These are phyloP conservation scores for Saccharomyces hybrid DNA, from an alignment of 1,139 yeast genomes.

Conservation along the genomic window DNA sequence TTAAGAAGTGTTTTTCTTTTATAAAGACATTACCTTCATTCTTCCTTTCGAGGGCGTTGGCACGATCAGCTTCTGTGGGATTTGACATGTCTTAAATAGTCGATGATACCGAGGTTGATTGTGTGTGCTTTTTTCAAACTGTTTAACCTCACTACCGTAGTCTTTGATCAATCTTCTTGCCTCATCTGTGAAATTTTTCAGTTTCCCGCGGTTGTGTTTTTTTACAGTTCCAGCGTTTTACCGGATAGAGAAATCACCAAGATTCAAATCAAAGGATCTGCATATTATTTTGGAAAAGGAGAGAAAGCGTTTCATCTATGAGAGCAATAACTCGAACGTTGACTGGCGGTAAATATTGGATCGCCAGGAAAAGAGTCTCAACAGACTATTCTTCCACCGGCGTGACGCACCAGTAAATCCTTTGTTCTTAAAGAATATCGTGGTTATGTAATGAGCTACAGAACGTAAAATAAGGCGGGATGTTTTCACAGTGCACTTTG, in stretches of 20 bases:
- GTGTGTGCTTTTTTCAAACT: not conserved
- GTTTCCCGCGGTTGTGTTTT: not conserved
- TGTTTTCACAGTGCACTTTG: too few relatives aligned
- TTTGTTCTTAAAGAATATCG: too few relatives aligned
- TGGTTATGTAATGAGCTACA: too few relatives aligned
- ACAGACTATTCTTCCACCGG: too few relatives aligned
- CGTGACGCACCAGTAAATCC: too few relatives aligned
- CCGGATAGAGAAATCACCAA: not conserved
- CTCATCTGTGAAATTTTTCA: conserved; percentile 1
- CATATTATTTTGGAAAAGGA: not conserved
- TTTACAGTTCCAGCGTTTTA: not conserved
- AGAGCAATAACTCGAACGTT: not conserved
- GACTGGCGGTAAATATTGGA: too few relatives aligned
- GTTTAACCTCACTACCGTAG: not conserved
- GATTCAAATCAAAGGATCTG: not conserved
- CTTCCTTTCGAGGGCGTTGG: conserved; percentile 48
- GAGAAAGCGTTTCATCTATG: not conserved
- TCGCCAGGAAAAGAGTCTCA: too few relatives aligned
- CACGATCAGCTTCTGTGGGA: conserved; percentile 22
- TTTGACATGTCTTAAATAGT: not conserved
- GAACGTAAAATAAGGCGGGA: too few relatives aligned
- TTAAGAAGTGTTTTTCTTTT: conserved; percentile 51
- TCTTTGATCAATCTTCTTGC: not conserved
- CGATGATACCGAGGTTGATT: not conserved
- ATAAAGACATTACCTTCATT: conserved; percentile 68